Evolutionary conservation across 345 rosid species (phyloP).

Genomic region (Arabidopsis arenosa): DNA sequence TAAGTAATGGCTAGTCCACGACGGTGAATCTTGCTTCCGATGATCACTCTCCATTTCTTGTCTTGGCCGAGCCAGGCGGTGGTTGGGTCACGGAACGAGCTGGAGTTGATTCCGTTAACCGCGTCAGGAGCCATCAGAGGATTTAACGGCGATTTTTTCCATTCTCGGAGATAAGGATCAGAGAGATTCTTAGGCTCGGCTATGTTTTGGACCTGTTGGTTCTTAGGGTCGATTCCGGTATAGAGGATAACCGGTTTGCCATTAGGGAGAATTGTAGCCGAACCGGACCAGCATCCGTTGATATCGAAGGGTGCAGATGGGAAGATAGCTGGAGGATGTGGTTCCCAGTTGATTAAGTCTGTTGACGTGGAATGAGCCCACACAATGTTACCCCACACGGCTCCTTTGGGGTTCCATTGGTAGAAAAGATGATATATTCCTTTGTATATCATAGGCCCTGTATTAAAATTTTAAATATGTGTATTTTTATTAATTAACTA

Average conservation of each 20-base stretch:
- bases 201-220: slow-evolving; percentile 63
- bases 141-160: slow-evolving; percentile 65
- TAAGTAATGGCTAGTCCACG: slow-evolving; percentile 60
- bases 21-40: slow-evolving; percentile 57
- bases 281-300: slow-evolving; percentile 82
- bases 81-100: slow-evolving; percentile 82
- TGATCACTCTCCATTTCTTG: slow-evolving; percentile 58
- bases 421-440: slow-evolving; percentile 78
- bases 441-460: slow-evolving; percentile 76
- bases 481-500: not conserved
- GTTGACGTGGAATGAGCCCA: slow-evolving; percentile 88
- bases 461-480: not conserved
- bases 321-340: slow-evolving; percentile 59
- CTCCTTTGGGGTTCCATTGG: slow-evolving; percentile 75
- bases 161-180: slow-evolving; percentile 66
- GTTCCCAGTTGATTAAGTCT: slow-evolving; percentile 72
- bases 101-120: slow-evolving; percentile 50
- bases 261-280: slow-evolving; percentile 58
- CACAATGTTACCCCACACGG: slow-evolving; percentile 73
- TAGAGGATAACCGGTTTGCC: slow-evolving; percentile 66
- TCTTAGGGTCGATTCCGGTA: slow-evolving; percentile 57
- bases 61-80: slow-evolving; percentile 77
- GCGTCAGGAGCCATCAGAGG: slow-evolving; percentile 61
- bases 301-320: slow-evolving; percentile 63
- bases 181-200: slow-evolving; percentile 65